Evolutionary conservation across 306 rosid genomes (phyloP), one percentile per base, ranked within the genome.

Genomic region (Ormosia semicastrata): DNA sequence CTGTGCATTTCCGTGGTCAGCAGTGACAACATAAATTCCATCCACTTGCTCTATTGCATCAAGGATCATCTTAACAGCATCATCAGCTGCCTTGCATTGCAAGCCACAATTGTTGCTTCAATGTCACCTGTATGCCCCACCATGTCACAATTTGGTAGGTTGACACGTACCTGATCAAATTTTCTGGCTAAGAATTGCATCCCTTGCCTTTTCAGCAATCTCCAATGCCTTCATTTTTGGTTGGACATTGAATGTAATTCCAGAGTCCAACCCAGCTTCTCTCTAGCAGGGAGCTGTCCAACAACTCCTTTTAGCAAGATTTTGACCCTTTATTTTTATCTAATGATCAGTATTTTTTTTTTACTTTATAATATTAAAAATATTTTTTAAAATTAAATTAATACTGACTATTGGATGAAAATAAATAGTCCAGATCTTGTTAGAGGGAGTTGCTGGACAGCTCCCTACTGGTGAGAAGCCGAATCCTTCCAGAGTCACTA

Each of bases 71-170:
- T 94, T 96, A 37, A 96, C 99, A 53, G 97, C 99, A 0, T 83
- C 90, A 77, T 96, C 99, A 57, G 99, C 97, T 75, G 93, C 99
- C 92, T 96, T 96, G 90, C n/a, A n/a, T n/a, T n/a, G n/a, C 99
- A 96, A 49, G 94, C 99, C 83, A 94, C 99, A 47, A 96, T 41
- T 15, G 99, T 96, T 56, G 99, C 99, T 53, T 89, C 89, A 13
- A 87, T 91, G 81, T 94, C 98, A 83, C 99, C 99, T 39, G 87
- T 84, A 73, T 96, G 99, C 59, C 99, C 99, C 76, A 93, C 98
- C 98, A 92, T 93, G 88, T 96, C 99, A 10, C 98, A 13, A 77
- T 96, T 96, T 46, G 99, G 99, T 34, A 96, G 85, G 89, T 96
- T 96, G 82, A 96, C 97, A 70, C 99, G 99, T 73, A 87, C 90